These are phyloP conservation scores for Kluyveromyces aestuarii DNA, from an alignment of 805 yeast genomes.

Conservation along the genomic window DNA sequence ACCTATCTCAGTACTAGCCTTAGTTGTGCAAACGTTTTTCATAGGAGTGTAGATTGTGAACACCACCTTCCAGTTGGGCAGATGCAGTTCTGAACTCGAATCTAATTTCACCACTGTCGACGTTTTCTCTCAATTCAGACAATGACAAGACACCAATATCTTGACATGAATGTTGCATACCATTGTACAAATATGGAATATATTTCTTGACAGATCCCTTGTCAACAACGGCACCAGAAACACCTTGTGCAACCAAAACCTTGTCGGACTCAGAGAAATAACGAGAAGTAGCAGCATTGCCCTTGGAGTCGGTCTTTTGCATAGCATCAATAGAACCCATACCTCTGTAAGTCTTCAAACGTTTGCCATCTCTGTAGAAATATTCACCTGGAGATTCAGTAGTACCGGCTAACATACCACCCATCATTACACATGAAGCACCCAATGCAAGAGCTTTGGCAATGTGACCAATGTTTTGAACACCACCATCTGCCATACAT, in stretches of 20 bases:
- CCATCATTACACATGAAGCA: slow-evolving; percentile 98
- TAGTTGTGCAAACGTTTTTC: slow-evolving; percentile 95
- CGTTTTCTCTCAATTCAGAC: slow-evolving; percentile 51
- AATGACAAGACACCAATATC: slow-evolving; percentile 84
- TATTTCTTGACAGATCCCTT: slow-evolving; percentile 92
- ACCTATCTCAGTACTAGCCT: slow-evolving; percentile 3
- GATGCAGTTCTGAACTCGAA: slow-evolving; percentile 98
- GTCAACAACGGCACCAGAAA: slow-evolving; percentile 92
- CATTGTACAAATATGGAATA: slow-evolving; percentile 87
- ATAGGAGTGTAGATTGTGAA: slow-evolving; percentile 89
- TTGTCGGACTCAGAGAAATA: slow-evolving; percentile 94
- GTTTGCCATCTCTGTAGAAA: slow-evolving; percentile 95
- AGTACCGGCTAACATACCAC: slow-evolving; percentile 98
- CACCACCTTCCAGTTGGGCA: slow-evolving; percentile 98
- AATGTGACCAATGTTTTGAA: slow-evolving; percentile 96
- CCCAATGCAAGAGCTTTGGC: slow-evolving; percentile 95
- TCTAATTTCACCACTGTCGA: slow-evolving; percentile 64
- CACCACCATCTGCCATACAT: slow-evolving; percentile 99
- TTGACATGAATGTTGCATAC: slow-evolving; percentile 97
- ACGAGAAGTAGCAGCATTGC: slow-evolving; percentile 96
- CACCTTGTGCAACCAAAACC: slow-evolving; percentile 98
- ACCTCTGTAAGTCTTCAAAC: slow-evolving; percentile 96
- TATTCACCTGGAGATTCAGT: slow-evolving; percentile 97
- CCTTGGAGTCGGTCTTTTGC: slow-evolving; percentile 80
- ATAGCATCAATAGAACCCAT: slow-evolving; percentile 99